phyloP scores from a whole-genome alignment of 768 basidiomycete species.

The Mycena polygramma region DNA sequence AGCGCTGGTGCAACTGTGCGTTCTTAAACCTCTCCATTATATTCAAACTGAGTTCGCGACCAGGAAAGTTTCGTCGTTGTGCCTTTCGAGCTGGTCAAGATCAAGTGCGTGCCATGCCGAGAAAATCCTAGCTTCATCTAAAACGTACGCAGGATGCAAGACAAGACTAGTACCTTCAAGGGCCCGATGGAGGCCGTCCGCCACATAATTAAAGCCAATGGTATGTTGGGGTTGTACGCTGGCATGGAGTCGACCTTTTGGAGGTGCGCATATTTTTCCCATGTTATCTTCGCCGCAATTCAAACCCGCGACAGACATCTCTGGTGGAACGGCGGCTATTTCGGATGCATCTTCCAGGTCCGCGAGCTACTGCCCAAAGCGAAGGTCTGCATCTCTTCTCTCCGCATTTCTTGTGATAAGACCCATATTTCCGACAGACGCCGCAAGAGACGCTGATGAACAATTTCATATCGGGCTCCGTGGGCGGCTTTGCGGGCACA shows the following conservation, averaged over 20 bases:
- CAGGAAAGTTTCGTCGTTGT: constrained; percentile 94
- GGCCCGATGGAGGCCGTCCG: constrained; percentile 94
- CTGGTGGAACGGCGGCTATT: constrained; percentile 97
- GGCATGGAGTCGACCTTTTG: constrained; percentile 99
- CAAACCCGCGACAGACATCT: constrained; percentile 66
- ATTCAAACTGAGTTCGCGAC: background rate
- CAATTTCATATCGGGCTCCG: constrained; percentile 91
- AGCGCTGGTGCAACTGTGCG: constrained; percentile 90
- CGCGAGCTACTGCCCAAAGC: constrained; percentile 85
- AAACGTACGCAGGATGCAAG: constrained; percentile 75
- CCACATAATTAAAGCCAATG: constrained; percentile 82
- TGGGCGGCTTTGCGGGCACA: constrained; percentile 94
- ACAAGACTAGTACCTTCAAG: constrained; percentile 90
- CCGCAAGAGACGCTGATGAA: constrained; percentile 82
- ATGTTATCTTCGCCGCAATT: constrained; percentile 1
- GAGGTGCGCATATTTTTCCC: constrained; percentile 67
- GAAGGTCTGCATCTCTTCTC: constrained; percentile 63
- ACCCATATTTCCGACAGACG: constrained; percentile 54
- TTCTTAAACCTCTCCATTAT: constrained; percentile 1
- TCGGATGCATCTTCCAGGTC: constrained; percentile 92
- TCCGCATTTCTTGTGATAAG: background rate
- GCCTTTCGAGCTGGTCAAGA: constrained; percentile 96
- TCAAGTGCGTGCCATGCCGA: constrained; percentile 63
- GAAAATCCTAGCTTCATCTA: background rate
- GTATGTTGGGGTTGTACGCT: constrained; percentile 87